Evolutionary conservation across 2,329 filamentous ascomycete genomes (phyloP), one percentile per base, ranked within the genome.

Genomic region (Macroventuria anomochaeta): DNA sequence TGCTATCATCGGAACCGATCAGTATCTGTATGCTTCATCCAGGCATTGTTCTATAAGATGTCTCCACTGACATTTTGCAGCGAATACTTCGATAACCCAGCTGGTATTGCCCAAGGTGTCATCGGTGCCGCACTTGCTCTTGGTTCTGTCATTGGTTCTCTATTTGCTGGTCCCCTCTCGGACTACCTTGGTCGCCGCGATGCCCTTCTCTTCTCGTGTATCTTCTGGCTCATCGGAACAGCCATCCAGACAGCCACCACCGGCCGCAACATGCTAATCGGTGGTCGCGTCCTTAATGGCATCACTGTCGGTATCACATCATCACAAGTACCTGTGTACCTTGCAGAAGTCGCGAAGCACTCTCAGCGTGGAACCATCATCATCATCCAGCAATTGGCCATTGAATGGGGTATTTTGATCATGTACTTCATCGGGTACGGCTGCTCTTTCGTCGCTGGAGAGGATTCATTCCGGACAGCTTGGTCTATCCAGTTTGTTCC

Each of bases 41-140:
- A 15, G 7, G 15, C 17, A 6, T 13, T 23, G n/a, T 17, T 13
- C n/a, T 20, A 5, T 2, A 4, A 26, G 7, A 2, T 23, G 52
- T 5, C 2, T n/a, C 3, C 10, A 15, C 34, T 55, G 3, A 55
- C 28, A 25, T 7, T 4, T 7, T 15, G 39, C 37, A 71, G 68
- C 3, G 64, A 73, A 5, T 84, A 79, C 59, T 84, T 84, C 64
- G 60, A 83, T 61, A 79, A 80, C 39, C 82, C 81, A 7, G 68
- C 76, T 36, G 78, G 78, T 12, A 64, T 79, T 15, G 63, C 68
- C 2, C 81, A 83, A 65, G 81, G 80, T 36, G 79, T 73, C 26
- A 83, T 83, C 48, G 77, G 76, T 26, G 75, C 79, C 25, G 72
- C 80, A n/a, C 70, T 82, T 6, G 79, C 80, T 25, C 80, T 75